Base-by-base conservation (phyloP, 2,329 filamentous ascomycete genomes). In the Dactylellina sp. region DNA sequence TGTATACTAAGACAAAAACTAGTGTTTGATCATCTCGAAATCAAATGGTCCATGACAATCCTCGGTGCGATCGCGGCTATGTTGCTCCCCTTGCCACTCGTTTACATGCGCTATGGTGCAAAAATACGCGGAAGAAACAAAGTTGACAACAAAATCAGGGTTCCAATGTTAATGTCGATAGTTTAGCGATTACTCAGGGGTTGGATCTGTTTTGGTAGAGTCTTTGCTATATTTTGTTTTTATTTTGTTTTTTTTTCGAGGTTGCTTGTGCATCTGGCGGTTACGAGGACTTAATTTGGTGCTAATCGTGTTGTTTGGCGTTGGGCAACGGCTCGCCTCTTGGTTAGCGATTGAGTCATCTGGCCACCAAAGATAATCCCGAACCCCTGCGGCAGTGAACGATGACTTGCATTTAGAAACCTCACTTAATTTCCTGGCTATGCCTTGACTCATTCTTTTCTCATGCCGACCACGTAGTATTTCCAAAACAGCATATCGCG, bases 21-120 rank as follows among this genome's bases (percentile, higher is more conserved):
- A 66, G 63, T 66, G 63, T 16, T 59, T 44, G 63, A 66, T 1
- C 50, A 50, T 14, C 40, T 66, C 4, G 37, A 35, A 35, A 42
- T 65, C 24, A 66, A 59, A 35, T 66, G 63, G 52, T 25, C 49
- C n/a, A 66, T 66, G 63, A 66, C 63, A 0, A 9, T 66, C 14
- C 52, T 66, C 2, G 63, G 63, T 7, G 40, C 39, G 5, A 50
- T 66, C 24, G 52, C 63, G 14, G 52, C 22, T 18, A 14, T 22
- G 12, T 37, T 66, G 52, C n/a, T 66, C n/a, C 63, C 63, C 9
- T 14, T 66, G 24, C 63, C 63, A 22, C 24, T 66, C 2, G 35
- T 60, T 16, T 59, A 50, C 53, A 66, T 59, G 52, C 37, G 46
- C 25, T 66, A 60, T n/a, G 63, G 52, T 12, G 28, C 52, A 22